Percentiles rank a stretch among this genome's conserved stretches.
These are phyloP conservation scores for Entomortierella chlamydospora DNA, from an alignment of 192 early-diverging fungal species.

Conservation along the genomic window DNA sequence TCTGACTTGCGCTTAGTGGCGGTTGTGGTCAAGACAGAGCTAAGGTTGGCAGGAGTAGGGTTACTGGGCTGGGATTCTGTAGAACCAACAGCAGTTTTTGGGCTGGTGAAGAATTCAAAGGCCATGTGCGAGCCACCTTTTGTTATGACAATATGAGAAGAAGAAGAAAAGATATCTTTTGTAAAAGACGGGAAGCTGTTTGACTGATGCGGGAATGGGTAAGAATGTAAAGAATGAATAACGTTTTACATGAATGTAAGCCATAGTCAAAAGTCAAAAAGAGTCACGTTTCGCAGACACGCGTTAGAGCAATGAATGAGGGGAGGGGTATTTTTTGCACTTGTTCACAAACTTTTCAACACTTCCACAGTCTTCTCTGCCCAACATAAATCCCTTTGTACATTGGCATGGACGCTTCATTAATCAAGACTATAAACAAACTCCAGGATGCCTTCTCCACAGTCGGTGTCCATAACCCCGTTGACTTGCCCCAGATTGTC, in stretches of 20 bases:
- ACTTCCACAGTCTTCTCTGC: background rate
- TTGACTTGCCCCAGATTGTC: conserved; percentile 90
- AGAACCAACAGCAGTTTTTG: too few species aligned
- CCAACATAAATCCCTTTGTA: background rate
- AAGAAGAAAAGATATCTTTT: conserved; percentile 3
- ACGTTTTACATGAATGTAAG: too few species aligned
- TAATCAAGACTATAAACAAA: conserved; percentile 80
- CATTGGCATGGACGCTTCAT: conserved; percentile 58
- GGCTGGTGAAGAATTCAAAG: too few species aligned
- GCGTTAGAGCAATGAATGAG: background rate
- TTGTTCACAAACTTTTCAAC: background rate
- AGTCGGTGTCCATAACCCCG: conserved; percentile 90
- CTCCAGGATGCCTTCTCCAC: conserved; percentile 91
- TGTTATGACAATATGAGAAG: background rate
- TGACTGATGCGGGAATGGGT: too few species aligned
- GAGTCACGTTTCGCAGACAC: background rate
- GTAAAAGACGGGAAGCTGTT: too few species aligned
- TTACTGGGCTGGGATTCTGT: too few species aligned
- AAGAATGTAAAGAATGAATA: too few species aligned
- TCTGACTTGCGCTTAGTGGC: background rate
- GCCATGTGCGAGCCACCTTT: too few species aligned
- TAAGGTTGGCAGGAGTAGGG: too few species aligned
- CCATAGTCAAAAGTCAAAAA: too few species aligned
- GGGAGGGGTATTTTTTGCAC: too few species aligned
- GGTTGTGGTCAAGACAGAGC: background rate